Evolutionary conservation across 306 rosid species (phyloP).

Genomic region (Mucuna pruriens): DNA sequence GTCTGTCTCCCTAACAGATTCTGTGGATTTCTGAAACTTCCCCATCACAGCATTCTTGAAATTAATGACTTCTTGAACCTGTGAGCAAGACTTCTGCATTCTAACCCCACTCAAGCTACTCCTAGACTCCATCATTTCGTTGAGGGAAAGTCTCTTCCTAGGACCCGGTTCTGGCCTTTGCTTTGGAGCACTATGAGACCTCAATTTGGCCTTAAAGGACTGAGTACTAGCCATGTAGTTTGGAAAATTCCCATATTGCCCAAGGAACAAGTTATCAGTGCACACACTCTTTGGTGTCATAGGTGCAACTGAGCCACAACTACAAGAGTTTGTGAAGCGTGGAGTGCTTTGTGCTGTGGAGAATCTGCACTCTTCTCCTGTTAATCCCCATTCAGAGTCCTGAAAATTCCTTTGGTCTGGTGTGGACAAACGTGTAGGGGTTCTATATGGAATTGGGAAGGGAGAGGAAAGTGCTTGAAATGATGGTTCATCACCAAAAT

Average conservation of each 20-base stretch:
- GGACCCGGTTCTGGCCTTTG: slow-evolving; percentile 76
- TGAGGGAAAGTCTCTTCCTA: slow-evolving; percentile 68
- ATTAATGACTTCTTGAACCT: slow-evolving; percentile 68
- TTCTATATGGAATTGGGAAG: slow-evolving; percentile 45
- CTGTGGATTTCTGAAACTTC: slow-evolving; percentile 62
- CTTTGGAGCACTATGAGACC: slow-evolving; percentile 91
- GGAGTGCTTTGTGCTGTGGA: slow-evolving; percentile 95
- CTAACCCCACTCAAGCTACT: slow-evolving; percentile 75
- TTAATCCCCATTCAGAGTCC: slow-evolving; percentile 70
- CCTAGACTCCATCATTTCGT: slow-evolving; percentile 77
- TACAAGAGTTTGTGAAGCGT: slow-evolving; percentile 57
- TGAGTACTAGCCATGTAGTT: slow-evolving; percentile 80
- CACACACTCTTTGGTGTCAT: slow-evolving; percentile 66
- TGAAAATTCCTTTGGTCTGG: slow-evolving; percentile 56
- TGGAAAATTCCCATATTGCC: slow-evolving; percentile 56
- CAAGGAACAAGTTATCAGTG: slow-evolving; percentile 41
- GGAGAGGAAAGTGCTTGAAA: slow-evolving; percentile 61
- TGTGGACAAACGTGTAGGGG: slow-evolving; percentile 52
- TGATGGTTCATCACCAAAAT: slow-evolving; percentile 63
- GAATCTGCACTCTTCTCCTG: slow-evolving; percentile 72
- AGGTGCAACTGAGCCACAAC: slow-evolving; percentile 44
- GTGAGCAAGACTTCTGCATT: slow-evolving; percentile 88
- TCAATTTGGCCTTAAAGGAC: slow-evolving; percentile 83
- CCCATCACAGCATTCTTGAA: slow-evolving; percentile 88
- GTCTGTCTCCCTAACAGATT: slow-evolving; percentile 47